Evolutionary conservation across 2,329 filamentous ascomycete genomes (phyloP).

Genomic region (Aspergillus sp.): DNA sequence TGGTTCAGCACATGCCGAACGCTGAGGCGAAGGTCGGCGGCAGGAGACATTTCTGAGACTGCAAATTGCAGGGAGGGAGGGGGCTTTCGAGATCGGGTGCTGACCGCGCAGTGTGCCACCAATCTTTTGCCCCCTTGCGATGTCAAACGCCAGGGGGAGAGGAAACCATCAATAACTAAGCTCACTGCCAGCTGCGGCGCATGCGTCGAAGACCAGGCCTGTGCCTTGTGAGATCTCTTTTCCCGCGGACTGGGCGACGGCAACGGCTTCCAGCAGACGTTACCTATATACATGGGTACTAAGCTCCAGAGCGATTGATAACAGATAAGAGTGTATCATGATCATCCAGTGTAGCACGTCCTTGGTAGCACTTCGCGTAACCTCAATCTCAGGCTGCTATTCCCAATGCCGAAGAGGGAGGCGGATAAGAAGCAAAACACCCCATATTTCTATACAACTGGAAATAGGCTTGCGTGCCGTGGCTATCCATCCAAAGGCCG

Average conservation of each 20-base stretch:
- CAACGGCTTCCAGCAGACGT: conserved; percentile 4
- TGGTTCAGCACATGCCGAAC: not conserved
- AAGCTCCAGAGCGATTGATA: conserved; percentile 3
- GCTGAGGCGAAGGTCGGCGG: not conserved
- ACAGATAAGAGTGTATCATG: conserved; percentile 4
- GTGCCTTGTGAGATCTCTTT: not conserved
- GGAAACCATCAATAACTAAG: not conserved
- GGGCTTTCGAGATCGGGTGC: conserved; percentile 4
- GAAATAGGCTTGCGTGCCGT: not conserved
- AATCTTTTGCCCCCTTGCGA: not conserved
- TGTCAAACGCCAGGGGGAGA: not conserved
- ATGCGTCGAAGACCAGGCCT: conserved; percentile 4
- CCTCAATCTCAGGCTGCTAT: not conserved
- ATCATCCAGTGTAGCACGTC: conserved; percentile 1
- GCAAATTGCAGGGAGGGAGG: not conserved
- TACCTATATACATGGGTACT: not conserved
- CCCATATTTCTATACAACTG: not conserved
- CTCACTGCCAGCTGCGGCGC: conserved; percentile 1
- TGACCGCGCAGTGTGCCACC: not conserved
- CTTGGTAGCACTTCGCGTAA: conserved; percentile 3
- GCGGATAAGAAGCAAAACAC: not conserved
- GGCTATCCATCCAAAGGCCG: not conserved
- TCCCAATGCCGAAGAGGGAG: not conserved
- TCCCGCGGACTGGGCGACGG: not conserved
- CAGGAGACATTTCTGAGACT: not conserved